Conservation (phyloP, 2,329 filamentous ascomycete species). For the Rasamsonia emersonii region DNA sequence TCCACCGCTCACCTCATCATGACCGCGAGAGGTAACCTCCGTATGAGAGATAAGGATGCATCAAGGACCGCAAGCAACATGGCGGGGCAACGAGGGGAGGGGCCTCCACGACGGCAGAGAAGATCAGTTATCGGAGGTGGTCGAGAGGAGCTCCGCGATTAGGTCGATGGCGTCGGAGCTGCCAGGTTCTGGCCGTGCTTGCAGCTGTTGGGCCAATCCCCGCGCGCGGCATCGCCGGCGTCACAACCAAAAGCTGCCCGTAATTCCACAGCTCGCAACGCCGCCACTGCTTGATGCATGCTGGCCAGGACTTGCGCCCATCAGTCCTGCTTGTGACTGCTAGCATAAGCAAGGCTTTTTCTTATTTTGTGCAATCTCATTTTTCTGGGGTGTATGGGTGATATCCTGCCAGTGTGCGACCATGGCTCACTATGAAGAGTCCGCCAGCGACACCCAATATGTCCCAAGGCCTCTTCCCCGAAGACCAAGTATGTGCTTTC, state of each 20-base stretch:
- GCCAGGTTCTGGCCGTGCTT: slow-evolving; percentile 8
- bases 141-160: neutral
- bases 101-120: too few species aligned
- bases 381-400: neutral
- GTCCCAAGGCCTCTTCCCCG: slow-evolving; percentile 28
- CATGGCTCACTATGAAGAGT: slow-evolving; percentile 34
- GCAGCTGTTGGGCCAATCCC: slow-evolving; percentile 13
- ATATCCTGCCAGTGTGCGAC: slow-evolving; percentile 7
- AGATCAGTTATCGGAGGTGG: too few species aligned
- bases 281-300: too few species aligned
- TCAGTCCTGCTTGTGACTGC: neutral
- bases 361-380: too few species aligned
- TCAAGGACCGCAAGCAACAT: slow-evolving; percentile 2
- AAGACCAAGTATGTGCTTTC: slow-evolving; percentile 27
- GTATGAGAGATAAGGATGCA: neutral
- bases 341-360: neutral
- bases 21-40: neutral
- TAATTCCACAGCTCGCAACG: too few species aligned
- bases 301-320: too few species aligned
- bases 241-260: too few species aligned
- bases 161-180: slow-evolving; percentile 1
- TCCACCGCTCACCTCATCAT: too few species aligned
- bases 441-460: slow-evolving; percentile 24
- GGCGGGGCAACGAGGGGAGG: slow-evolving; percentile 3
- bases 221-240: too few species aligned